Percentiles rank a stretch among this genome's conserved stretches.
These are phyloP conservation scores for Termitomyces sp. DNA, from an alignment of 768 basidiomycete species.

Conservation along the genomic window DNA sequence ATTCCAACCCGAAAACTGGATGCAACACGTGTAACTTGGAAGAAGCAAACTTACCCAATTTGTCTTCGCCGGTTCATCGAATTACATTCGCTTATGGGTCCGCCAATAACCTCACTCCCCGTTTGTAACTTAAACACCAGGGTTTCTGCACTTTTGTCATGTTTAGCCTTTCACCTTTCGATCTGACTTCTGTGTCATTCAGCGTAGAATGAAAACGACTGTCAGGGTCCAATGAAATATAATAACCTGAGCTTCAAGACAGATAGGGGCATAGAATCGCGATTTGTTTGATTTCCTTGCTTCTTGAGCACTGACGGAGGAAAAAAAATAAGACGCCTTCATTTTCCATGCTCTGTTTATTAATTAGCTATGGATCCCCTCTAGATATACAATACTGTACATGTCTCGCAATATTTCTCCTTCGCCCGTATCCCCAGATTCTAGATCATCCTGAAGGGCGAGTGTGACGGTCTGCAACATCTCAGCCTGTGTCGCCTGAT, in stretches of 20 bases:
- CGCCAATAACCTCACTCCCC: neutral
- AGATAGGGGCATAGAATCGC: neutral
- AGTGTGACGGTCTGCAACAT: slow-evolving; percentile 5
- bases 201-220: neutral
- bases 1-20: neutral
- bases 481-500: slow-evolving; percentile 5
- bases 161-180: neutral
- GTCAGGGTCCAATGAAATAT: neutral
- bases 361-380: neutral
- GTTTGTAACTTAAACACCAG: neutral
- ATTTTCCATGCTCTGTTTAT: neutral
- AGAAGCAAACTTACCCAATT: neutral
- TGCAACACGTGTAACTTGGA: neutral
- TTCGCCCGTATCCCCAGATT: neutral
- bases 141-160: neutral
- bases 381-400: slow-evolving; percentile 1
- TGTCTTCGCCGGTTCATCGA: neutral
- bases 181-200: neutral
- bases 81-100: neutral
- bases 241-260: neutral
- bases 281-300: neutral
- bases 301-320: neutral
- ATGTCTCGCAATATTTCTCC: slow-evolving; percentile 3
- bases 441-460: slow-evolving; percentile 1
- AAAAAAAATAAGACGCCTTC: neutral